Percentiles rank a stretch among this genome's conserved stretches.
phyloP scores from a whole-genome alignment of 164 flowering plant species.

The Warburgia ugandensis region DNA sequence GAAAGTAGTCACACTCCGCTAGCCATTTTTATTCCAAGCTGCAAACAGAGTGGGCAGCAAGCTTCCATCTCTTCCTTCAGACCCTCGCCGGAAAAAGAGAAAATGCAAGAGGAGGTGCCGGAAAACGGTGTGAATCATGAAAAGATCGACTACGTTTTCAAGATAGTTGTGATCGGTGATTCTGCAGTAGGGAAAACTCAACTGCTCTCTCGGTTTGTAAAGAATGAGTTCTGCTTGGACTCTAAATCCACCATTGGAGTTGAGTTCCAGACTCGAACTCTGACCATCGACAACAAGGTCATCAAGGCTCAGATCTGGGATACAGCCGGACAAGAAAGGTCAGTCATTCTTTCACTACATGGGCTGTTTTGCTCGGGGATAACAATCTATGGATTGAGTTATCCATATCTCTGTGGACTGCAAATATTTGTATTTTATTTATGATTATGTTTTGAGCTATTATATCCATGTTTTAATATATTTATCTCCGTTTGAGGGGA shows the following conservation, averaged over 20 bases:
- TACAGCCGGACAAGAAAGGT: conserved; percentile 84
- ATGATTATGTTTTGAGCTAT: too few relatives aligned
- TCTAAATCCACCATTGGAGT: conserved; percentile 82
- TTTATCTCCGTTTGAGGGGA: too few relatives aligned
- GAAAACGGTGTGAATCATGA: background rate
- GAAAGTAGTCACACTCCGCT: too few relatives aligned
- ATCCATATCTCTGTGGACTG: too few relatives aligned
- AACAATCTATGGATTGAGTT: too few relatives aligned
- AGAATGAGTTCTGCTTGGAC: conserved; percentile 59
- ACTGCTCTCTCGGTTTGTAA: conserved; percentile 49
- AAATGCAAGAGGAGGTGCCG: background rate
- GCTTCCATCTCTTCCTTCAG: too few relatives aligned
- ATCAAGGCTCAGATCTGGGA: conserved; percentile 91
- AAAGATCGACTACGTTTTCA: conserved; percentile 59
- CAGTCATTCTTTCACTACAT: background rate
- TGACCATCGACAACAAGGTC: conserved; percentile 45
- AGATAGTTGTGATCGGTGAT: conserved; percentile 75
- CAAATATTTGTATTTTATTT: too few relatives aligned
- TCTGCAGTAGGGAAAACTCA: conserved; percentile 78
- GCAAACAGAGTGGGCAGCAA: too few relatives aligned
- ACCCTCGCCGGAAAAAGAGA: too few relatives aligned
- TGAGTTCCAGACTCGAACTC: conserved; percentile 69
- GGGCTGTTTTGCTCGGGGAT: too few relatives aligned
- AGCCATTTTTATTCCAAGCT: too few relatives aligned
- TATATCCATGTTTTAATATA: too few relatives aligned